These are phyloP conservation scores for Diutina catenulata DNA, from an alignment of 1,139 yeast species.

Conservation along the genomic window DNA sequence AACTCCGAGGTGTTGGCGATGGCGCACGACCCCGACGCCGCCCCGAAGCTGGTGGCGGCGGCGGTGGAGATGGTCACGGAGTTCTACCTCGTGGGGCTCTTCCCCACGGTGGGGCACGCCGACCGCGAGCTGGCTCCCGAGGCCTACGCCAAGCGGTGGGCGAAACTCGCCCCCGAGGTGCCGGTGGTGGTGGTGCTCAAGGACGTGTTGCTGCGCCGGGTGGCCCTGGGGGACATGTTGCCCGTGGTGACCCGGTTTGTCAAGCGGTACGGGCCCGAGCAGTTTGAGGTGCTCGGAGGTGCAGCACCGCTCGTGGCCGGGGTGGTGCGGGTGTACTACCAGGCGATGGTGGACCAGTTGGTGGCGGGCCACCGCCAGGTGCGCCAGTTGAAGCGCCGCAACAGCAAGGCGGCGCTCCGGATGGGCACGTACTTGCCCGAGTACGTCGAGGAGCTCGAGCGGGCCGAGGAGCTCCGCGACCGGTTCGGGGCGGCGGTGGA, in stretches of 20 bases:
- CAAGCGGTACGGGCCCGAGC: slow-evolving; percentile 25
- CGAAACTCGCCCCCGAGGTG: slow-evolving; percentile 19
- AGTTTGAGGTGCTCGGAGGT: background rate
- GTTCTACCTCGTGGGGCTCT: slow-evolving; percentile 49
- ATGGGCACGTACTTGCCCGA: slow-evolving; percentile 57
- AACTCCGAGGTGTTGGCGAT: slow-evolving; percentile 21
- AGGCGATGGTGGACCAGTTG: slow-evolving; percentile 29
- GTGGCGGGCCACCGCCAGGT: slow-evolving; percentile 22
- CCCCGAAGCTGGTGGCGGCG: slow-evolving; percentile 32
- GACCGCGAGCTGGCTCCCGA: slow-evolving; percentile 6
- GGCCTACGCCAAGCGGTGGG: slow-evolving; percentile 7
- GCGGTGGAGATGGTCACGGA: slow-evolving; percentile 50
- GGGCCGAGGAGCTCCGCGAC: slow-evolving; percentile 25
- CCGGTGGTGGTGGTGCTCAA: slow-evolving; percentile 39
- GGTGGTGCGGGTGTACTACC: slow-evolving; percentile 26
- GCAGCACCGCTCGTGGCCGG: background rate
- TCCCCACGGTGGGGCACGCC: slow-evolving; percentile 15
- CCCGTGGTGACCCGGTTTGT: slow-evolving; percentile 37
- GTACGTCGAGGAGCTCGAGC: slow-evolving; percentile 30
- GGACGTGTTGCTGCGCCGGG: slow-evolving; percentile 40
- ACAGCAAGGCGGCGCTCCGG: slow-evolving; percentile 46
- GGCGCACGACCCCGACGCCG: slow-evolving; percentile 32
- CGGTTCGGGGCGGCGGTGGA: slow-evolving; percentile 34
- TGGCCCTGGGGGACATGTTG: slow-evolving; percentile 35
- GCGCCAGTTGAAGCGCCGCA: slow-evolving; percentile 23